These are phyloP conservation scores for Polyporus arcularius DNA, from an alignment of 768 basidiomycete genomes.

Conservation along the genomic window DNA sequence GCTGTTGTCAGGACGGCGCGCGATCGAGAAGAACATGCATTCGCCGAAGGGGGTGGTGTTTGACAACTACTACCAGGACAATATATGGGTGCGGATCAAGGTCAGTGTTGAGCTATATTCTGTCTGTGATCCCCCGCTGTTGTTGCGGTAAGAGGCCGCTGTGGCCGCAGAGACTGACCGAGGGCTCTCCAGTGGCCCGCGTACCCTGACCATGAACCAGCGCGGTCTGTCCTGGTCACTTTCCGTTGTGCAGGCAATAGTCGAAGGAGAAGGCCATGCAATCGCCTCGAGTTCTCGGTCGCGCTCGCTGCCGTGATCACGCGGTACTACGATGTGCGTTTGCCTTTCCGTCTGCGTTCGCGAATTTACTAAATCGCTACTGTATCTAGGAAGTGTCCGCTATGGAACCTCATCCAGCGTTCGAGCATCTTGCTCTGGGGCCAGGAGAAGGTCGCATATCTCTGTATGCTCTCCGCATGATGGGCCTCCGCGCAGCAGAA, in stretches of 20 bases:
- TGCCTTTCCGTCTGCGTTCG: not conserved
- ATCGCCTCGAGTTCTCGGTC: slow-evolving; percentile 7
- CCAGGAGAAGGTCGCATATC: slow-evolving; percentile 8
- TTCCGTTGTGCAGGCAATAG: not conserved
- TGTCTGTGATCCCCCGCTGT: not conserved
- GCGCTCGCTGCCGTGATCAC: slow-evolving; percentile 3
- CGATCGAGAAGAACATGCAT: slow-evolving; percentile 4
- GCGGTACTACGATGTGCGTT: slow-evolving; percentile 8
- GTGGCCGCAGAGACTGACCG: not conserved
- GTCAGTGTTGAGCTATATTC: not conserved
- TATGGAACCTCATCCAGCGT: slow-evolving; percentile 9
- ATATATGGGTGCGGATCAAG: slow-evolving; percentile 11
- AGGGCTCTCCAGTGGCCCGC: slow-evolving; percentile 9
- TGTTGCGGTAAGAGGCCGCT: not conserved
- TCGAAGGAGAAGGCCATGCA: slow-evolving; percentile 2
- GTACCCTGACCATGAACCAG: slow-evolving; percentile 7
- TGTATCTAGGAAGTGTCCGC: slow-evolving; percentile 3
- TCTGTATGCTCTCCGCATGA: slow-evolving; percentile 13
- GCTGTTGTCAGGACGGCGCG: slow-evolving; percentile 8
- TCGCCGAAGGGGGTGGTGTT: slow-evolving; percentile 3
- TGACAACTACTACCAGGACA: slow-evolving; percentile 1
- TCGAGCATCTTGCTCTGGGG: slow-evolving; percentile 12
- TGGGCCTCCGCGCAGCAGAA: slow-evolving; percentile 9
- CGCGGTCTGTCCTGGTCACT: slow-evolving; percentile 1
- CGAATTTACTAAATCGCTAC: not conserved